phyloP scores from a whole-genome alignment of 805 yeast species.

The Wickerhamiella brachini region DNA sequence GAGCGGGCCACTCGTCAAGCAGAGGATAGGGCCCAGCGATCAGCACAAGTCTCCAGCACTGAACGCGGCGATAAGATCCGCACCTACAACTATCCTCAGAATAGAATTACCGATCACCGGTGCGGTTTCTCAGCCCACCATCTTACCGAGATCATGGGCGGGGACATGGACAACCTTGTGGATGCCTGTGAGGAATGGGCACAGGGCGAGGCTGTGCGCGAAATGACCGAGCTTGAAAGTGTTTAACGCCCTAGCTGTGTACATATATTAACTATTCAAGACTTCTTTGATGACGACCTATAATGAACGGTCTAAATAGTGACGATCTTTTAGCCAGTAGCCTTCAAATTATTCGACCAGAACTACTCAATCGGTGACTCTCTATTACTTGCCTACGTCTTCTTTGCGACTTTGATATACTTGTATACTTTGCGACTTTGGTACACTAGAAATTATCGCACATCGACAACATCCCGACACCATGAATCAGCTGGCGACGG shows the following conservation, averaged over 20 bases:
- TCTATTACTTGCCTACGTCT: no score
- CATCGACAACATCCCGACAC: no score
- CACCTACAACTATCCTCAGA: constrained; percentile 87
- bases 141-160: constrained; percentile 49
- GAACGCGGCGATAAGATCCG: constrained; percentile 88
- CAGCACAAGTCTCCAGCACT: constrained; percentile 75
- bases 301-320: no score
- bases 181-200: constrained; percentile 37
- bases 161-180: constrained; percentile 43
- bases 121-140: constrained; percentile 74
- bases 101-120: constrained; percentile 86
- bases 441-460: no score
- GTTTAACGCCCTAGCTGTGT: not conserved
- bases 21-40: constrained; percentile 51
- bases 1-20: constrained; percentile 54
- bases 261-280: no score
- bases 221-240: constrained; percentile 15
- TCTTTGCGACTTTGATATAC: no score
- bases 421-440: no score
- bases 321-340: no score
- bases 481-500: constrained; percentile 3
- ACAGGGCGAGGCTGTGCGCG: constrained; percentile 32
- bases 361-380: no score
- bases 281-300: no score
- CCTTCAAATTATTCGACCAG: no score